Percentiles rank a stretch among this genome's conserved stretches.
Conservation (phyloP, 768 basidiomycete genomes). For the Tricholoma bakamatsutake region DNA sequence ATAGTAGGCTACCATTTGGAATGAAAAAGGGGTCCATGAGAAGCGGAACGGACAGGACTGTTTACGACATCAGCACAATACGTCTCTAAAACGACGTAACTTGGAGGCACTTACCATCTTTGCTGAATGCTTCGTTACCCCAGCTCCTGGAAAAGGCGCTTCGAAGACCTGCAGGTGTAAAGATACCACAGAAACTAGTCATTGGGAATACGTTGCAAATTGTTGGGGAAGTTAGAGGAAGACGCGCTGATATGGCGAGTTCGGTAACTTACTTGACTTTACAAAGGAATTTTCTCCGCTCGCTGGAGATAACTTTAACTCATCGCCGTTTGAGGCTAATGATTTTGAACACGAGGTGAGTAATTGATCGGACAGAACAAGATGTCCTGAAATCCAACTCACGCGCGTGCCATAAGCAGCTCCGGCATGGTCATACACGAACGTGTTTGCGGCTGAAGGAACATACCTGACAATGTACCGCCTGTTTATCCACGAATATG, state of each 20-base stretch:
- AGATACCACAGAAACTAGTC: not conserved
- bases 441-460: not conserved
- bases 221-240: not conserved
- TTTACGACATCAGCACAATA: not conserved
- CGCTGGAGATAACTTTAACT: constrained; percentile 1
- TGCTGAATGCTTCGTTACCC: not conserved
- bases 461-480: not conserved
- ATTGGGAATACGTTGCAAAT: not conserved
- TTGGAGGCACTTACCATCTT: not conserved
- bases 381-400: not conserved
- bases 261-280: constrained; percentile 1
- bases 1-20: not conserved
- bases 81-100: not conserved
- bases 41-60: not conserved
- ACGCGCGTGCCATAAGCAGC: not conserved
- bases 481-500: not conserved
- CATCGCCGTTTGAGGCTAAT: not conserved
- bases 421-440: not conserved
- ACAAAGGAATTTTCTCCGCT: not conserved
- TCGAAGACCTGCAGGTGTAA: not conserved
- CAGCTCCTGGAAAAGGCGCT: not conserved
- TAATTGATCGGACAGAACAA: not conserved
- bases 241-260: not conserved
- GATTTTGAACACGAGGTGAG: not conserved
- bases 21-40: not conserved